Evolutionary conservation across 257 asterid genomes (phyloP), one percentile per base, ranked within the genome.

Genomic region (Gynochthodes officinalis): DNA sequence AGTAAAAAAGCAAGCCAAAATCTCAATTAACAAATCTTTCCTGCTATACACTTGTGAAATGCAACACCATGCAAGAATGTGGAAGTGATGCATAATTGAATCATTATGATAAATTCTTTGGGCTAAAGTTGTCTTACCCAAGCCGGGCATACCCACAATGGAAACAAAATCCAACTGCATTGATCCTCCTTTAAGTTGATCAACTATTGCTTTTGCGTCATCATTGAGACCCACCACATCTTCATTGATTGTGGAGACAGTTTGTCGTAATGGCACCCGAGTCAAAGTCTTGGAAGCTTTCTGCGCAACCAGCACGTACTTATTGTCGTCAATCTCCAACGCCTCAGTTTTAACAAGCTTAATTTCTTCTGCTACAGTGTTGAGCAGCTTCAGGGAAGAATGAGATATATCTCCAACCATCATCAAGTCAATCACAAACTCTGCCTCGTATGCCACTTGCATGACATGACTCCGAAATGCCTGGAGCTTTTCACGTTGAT

Each of bases 61-160:
- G 14, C 14, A 2, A 7, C 72, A 52, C 72, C 62, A 55, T 5
- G 25, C 25, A 39, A 48, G 28, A 28, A 52, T 0, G 16, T 64
- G 54, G 28, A 74, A 74, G 66, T 23, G 43, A 16, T 42, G 1
- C 9, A 5, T 8, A 18, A 67, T 35, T 27, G 32, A 19, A n/a
- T 44, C 14, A 65, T 65, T 58, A 18, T 14, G 2, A 19, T 52
- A 74, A 7, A 74, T 15, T 21, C 9, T 52, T 32, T 49, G 37
- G 27, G 64, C 72, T 7, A 73, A 27, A 3, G 70, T 73, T 27
- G 77, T 64, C 44, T 71, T 70, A 6, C 66, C 67, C 23, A 25
- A 50, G 5, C 73, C 55, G 21, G 67, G 54, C 78, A 66, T 67
- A 6, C 63, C 74, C 4, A 58, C 16, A 32, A 67, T 75, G 7